Evolutionary conservation across 257 asterid genomes (phyloP), one percentile per base, ranked within the genome.

Genomic region (Leonotis leonurus): DNA sequence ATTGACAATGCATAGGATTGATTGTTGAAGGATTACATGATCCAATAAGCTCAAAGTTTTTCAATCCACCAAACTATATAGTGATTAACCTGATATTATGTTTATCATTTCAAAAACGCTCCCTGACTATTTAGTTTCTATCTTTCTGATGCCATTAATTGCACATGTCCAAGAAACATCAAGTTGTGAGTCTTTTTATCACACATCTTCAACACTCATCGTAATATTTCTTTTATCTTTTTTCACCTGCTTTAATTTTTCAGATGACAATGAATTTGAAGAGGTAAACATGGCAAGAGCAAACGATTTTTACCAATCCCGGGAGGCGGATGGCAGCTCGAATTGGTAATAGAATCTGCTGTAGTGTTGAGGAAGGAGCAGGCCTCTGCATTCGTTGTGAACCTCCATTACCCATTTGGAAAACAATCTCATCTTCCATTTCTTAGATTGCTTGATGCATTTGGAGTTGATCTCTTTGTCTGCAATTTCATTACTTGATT

Each of bases 261-360:
- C 83, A 88, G 96, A 75, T 72, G 89, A 81, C 62, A 78, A 73
- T 24, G 88, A 81, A 60, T 88, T 83, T 41, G 95, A 88, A 78
- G 96, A 78, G 3, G 80, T 88, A 32, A 85, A 81, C 77, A 75
- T 88, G 2, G 76, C 55, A 69, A 73, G 73, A 76, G 73, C 92
- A 6, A 39, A 65, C 32, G 95, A 88, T 60, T 75, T 62, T 51
- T 53, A 70, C 73, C 86, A 77, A 36, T 65, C 84, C 39, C 84
- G 73, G 17, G 88, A 84, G 71, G 35, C 75, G 0, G 92, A 85
- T 57, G 80, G 81, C 25, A 63, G 78, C 53, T 67, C 83, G 46
- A 72, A 73, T 59, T 64, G 84, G 89, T 35, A 29, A 20, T 20
- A 6, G 56, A 60, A 37, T 5, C 32, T 27, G 9, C 57, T 48